Evolutionary conservation across 345 rosid genomes (phyloP).

Genomic region (Diplotaxis tenuifolia): DNA sequence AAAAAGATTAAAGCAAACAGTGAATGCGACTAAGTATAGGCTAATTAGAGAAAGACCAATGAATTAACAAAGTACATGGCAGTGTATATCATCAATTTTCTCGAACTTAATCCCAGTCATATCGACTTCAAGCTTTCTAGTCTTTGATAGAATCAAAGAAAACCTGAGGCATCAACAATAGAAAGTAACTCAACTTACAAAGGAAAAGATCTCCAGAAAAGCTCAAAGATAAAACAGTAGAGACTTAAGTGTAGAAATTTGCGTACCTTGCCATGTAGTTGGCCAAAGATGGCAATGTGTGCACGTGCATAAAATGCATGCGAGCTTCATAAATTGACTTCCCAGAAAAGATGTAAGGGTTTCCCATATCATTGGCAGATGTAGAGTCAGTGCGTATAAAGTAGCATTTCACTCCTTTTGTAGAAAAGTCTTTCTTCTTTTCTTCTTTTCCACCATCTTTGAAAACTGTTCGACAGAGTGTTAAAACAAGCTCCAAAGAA

Average conservation of each 20-base stretch:
- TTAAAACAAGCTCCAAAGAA: not conserved
- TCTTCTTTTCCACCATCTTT: constrained; percentile 82
- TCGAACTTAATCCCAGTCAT: constrained; percentile 31
- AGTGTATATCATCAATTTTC: constrained; percentile 41
- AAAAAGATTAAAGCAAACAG: no score
- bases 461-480: constrained; percentile 51
- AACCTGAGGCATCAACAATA: constrained; percentile 51
- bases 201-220: no score
- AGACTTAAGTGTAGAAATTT: not conserved
- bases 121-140: constrained; percentile 52
- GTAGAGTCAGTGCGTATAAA: constrained; percentile 63
- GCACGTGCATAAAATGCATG: constrained; percentile 68
- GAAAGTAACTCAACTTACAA: no score
- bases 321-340: constrained; percentile 68
- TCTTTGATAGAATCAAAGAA: constrained; percentile 70
- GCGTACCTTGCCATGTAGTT: constrained; percentile 68
- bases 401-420: constrained; percentile 57
- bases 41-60: no score
- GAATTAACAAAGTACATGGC: no score
- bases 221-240: not conserved
- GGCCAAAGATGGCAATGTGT: constrained; percentile 49
- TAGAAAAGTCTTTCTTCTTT: constrained; percentile 56
- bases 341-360: constrained; percentile 42
- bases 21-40: no score
- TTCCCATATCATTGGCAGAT: constrained; percentile 35